Evolutionary conservation across 2,329 filamentous ascomycete species (phyloP), one percentile per base, ranked within the genome.

Genomic region (Xylariaceae sp.): DNA sequence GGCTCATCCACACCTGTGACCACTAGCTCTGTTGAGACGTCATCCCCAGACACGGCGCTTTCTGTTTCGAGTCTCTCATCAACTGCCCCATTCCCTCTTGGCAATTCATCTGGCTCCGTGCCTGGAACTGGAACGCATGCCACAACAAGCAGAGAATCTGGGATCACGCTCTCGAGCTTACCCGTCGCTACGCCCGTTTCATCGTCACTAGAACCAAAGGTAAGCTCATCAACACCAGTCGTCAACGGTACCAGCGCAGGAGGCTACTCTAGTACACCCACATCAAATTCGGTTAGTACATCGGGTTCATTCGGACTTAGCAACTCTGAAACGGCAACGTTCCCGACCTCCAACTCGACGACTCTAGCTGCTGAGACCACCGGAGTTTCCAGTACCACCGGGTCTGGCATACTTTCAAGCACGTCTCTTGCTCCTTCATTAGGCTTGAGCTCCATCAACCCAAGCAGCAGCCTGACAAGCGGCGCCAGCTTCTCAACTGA

Each of bases 271-370:
- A 47, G 55, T 19, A 45, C 45, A 43, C 12, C 19, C 16, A 18
- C 43, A 41, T 34, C 49, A 26, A 55, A 13, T 16, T 12, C 30
- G 10, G 10, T 21, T 15, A 36, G 32, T 19, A 26, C 52, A n/a
- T 53, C 50, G n/a, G 8, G 44, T 19, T 30, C 26, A 18, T 22
- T 42, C 32, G 55, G 52, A 6, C 12, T n/a, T 5, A 58, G 41
- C 21, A 22, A 39, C 29, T 61, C 54, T 40, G 53, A 43, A 49
- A 56, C 50, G 15, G 45, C 39, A 16, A 53, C 60, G 5, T 63
- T 62, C 49, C 57, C 57, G 5, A 21, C 57, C 15, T 49, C 53
- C n/a, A 62, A 62, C 51, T 59, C 49, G 21, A 61, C 58, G 19
- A 3, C 22, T 10, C 6, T 49, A 26, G 57, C 53, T 2, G 7